These are phyloP conservation scores for Kwoniella sp. DNA, from an alignment of 768 basidiomycete genomes.

Conservation along the genomic window DNA sequence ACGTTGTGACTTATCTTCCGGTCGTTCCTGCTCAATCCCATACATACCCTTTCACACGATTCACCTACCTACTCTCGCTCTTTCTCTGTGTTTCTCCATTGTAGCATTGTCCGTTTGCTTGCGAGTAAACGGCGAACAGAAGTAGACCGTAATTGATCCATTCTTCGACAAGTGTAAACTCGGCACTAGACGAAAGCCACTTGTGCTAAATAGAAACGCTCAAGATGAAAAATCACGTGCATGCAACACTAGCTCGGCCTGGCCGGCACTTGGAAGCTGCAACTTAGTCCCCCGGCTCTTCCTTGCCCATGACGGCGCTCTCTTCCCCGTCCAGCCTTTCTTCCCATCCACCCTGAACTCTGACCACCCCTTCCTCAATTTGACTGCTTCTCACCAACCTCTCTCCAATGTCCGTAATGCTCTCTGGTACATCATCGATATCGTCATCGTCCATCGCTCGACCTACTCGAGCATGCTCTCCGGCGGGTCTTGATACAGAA, in stretches of 20 bases:
- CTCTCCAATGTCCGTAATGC: slow-evolving; percentile 39
- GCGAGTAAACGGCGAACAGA: too few relatives aligned
- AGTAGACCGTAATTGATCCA: too few relatives aligned
- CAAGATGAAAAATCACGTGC: too few relatives aligned
- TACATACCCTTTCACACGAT: not conserved
- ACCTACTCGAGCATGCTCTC: slow-evolving; percentile 9
- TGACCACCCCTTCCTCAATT: slow-evolving; percentile 34
- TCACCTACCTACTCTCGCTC: not conserved
- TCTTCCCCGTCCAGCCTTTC: slow-evolving; percentile 40
- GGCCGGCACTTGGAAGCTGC: too few relatives aligned
- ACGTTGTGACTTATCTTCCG: not conserved
- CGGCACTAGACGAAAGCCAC: too few relatives aligned
- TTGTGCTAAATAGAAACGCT: too few relatives aligned
- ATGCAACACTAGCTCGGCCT: too few relatives aligned
- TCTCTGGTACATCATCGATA: slow-evolving; percentile 41
- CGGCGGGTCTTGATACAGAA: slow-evolving; percentile 28
- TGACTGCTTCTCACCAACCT: slow-evolving; percentile 39
- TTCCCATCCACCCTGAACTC: slow-evolving; percentile 39
- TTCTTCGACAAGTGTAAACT: too few relatives aligned
- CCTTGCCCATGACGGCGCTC: slow-evolving; percentile 41
- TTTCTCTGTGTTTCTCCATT: not conserved
- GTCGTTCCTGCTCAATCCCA: not conserved
- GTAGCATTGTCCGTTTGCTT: slow-evolving; percentile 10
- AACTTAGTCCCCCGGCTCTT: slow-evolving; percentile 33
- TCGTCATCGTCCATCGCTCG: slow-evolving; percentile 29